These are phyloP conservation scores for Venturia pyrina DNA, from an alignment of 2,329 filamentous ascomycete species.

Conservation along the genomic window DNA sequence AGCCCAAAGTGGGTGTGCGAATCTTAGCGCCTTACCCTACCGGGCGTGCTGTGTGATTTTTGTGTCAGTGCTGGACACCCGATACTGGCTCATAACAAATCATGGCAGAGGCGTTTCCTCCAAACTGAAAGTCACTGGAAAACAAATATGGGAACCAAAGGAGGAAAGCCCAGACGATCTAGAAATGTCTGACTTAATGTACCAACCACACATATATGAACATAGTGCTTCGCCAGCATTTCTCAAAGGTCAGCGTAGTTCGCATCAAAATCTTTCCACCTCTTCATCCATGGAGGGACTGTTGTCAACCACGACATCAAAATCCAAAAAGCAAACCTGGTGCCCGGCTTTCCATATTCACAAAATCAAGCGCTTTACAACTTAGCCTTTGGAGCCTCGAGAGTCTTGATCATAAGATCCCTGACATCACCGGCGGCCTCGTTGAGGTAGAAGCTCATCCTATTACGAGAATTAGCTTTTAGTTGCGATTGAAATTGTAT, in stretches of 20 bases:
- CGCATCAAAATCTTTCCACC: not conserved
- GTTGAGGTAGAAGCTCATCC: conserved; percentile 93
- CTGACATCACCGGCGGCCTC: conserved; percentile 87
- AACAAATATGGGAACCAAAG: not conserved
- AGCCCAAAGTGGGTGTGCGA: not conserved
- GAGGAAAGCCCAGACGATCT: not conserved
- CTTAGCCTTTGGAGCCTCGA: conserved; percentile 78
- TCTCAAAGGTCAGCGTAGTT: not conserved
- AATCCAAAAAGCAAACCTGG: not conserved
- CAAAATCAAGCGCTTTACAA: conserved; percentile 44
- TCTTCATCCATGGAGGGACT: not conserved
- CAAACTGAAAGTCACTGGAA: too few relatives aligned
- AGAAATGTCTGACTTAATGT: not conserved
- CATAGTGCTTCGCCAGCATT: not conserved
- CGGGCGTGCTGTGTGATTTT: not conserved
- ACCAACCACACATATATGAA: not conserved
- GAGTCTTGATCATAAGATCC: conserved; percentile 70
- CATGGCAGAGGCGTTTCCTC: too few relatives aligned
- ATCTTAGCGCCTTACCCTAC: not conserved
- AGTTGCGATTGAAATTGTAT: not conserved
- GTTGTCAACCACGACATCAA: not conserved
- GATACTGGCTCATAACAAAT: not conserved
- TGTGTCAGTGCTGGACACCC: not conserved
- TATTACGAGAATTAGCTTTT: conserved; percentile 18
- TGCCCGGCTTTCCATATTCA: not conserved